Percentiles rank a stretch among this genome's conserved stretches.
These are phyloP conservation scores for Rhizodiscina lignyota DNA, from an alignment of 495 filamentous ascomycete species.

Conservation along the genomic window DNA sequence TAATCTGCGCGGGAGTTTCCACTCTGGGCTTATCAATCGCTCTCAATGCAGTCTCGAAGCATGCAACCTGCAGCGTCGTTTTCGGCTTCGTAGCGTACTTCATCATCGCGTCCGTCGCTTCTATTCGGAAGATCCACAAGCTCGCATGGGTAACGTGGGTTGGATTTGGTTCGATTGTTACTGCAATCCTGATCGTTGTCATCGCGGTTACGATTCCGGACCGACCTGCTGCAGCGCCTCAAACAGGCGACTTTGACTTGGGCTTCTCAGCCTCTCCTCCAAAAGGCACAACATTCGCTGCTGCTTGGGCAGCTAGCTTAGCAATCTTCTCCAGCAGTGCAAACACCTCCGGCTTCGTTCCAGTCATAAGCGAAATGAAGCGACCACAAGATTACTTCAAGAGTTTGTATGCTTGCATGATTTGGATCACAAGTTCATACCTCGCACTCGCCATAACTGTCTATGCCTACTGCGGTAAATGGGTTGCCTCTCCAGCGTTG, in stretches of 20 bases:
- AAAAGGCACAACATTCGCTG: not conserved
- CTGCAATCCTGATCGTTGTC: slow-evolving; percentile 33
- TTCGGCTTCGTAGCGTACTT: slow-evolving; percentile 2
- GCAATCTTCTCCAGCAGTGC: not conserved
- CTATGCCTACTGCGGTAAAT: slow-evolving; percentile 21
- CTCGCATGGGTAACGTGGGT: slow-evolving; percentile 31
- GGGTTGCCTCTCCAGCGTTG: slow-evolving; percentile 20
- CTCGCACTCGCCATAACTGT: slow-evolving; percentile 19
- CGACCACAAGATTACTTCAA: slow-evolving; percentile 19
- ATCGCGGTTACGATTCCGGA: slow-evolving; percentile 27
- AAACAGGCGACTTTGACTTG: slow-evolving; percentile 11
- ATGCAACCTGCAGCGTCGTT: not conserved
- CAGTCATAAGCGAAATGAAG: slow-evolving; percentile 13
- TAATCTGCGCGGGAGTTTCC: not conserved
- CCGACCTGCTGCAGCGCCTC: slow-evolving; percentile 21
- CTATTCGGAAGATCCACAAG: slow-evolving; percentile 22
- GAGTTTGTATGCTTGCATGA: slow-evolving; percentile 18
- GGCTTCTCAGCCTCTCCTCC: slow-evolving; percentile 11
- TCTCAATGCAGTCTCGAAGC: not conserved
- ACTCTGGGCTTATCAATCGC: not conserved
- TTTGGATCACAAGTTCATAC: slow-evolving; percentile 17
- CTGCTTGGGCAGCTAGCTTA: not conserved
- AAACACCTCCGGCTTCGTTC: not conserved
- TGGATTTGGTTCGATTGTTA: slow-evolving; percentile 27
- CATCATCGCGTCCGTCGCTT: slow-evolving; percentile 16